Conservation (phyloP, 2,329 filamentous ascomycete genomes). For the Aspergillus candidus region DNA sequence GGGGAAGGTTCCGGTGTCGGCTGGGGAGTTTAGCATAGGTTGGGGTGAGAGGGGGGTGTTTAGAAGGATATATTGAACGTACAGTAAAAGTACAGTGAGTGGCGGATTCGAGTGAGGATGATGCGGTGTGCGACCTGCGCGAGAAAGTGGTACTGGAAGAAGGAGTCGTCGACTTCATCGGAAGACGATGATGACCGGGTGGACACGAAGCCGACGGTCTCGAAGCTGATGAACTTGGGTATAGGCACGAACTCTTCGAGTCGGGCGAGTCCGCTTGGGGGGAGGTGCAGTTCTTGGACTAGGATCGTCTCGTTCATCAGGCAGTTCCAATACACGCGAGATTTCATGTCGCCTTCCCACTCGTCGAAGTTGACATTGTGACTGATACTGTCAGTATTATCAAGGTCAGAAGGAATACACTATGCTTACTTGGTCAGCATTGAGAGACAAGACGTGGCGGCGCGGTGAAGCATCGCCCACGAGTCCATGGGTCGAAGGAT, state of each 20-base stretch:
- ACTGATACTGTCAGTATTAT: slow-evolving; percentile 14
- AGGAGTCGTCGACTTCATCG: slow-evolving; percentile 46
- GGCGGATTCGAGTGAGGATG: slow-evolving; percentile 49
- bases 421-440: slow-evolving; percentile 41
- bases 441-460: slow-evolving; percentile 46
- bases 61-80: slow-evolving; percentile 6
- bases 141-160: slow-evolving; percentile 54
- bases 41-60: neutral
- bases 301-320: slow-evolving; percentile 53
- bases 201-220: slow-evolving; percentile 28
- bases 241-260: slow-evolving; percentile 50
- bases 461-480: slow-evolving; percentile 49
- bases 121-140: slow-evolving; percentile 53
- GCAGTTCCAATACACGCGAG: slow-evolving; percentile 51
- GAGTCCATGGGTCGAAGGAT: slow-evolving; percentile 49
- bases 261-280: slow-evolving; percentile 45
- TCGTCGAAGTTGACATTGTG: slow-evolving; percentile 42
- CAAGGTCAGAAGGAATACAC: neutral
- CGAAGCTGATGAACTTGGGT: slow-evolving; percentile 48
- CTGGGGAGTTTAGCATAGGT: slow-evolving; percentile 15
- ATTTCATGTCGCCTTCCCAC: slow-evolving; percentile 53
- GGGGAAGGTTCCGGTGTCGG: slow-evolving; percentile 41
- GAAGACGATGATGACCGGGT: slow-evolving; percentile 23
- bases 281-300: slow-evolving; percentile 49
- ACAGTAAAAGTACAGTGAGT: slow-evolving; percentile 47